phyloP scores from a whole-genome alignment of 225 moss, liverwort and hornwort genomes.

The Polytrichum formosum region DNA sequence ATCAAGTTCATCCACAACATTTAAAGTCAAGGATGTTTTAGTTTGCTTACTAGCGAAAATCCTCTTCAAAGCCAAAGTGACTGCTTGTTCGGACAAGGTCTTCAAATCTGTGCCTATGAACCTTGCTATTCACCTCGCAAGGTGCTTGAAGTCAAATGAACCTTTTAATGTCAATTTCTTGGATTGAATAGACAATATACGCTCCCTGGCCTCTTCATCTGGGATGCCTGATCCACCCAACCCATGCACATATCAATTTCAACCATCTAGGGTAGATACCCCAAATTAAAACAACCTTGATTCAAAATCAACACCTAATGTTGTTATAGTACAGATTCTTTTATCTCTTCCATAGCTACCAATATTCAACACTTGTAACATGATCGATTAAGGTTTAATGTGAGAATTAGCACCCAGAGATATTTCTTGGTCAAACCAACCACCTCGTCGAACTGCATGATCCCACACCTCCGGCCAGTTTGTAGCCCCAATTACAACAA shows the following conservation, averaged over 20 bases:
- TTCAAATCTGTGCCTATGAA: conserved; percentile 62
- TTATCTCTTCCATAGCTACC: too few relatives aligned
- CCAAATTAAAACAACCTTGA: too few relatives aligned
- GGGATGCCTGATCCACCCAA: conserved; percentile 21
- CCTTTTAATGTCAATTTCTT: conserved; percentile 48
- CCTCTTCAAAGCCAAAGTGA: conserved; percentile 48
- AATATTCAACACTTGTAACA: too few relatives aligned
- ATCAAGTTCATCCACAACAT: conserved; percentile 23
- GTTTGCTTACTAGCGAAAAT: conserved; percentile 42
- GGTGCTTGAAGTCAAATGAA: conserved; percentile 46
- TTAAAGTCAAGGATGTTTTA: conserved; percentile 16
- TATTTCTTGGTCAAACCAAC: conserved; percentile 63
- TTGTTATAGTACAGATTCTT: too few relatives aligned
- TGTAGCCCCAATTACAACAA: conserved; percentile 68
- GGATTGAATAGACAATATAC: conserved; percentile 44
- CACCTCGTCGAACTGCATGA: conserved; percentile 55
- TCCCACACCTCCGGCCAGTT: conserved; percentile 67
- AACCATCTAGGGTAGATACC: too few relatives aligned
- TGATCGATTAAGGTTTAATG: too few relatives aligned
- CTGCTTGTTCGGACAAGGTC: conserved; percentile 56
- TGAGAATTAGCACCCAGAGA: conserved; percentile 27
- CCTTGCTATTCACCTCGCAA: conserved; percentile 56
- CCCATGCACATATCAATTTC: too few relatives aligned
- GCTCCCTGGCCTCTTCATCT: conserved; percentile 48
- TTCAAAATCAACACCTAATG: too few relatives aligned